phyloP scores from a whole-genome alignment of 2,329 filamentous ascomycete species.

The Cylindrodendrum hubeiense region DNA sequence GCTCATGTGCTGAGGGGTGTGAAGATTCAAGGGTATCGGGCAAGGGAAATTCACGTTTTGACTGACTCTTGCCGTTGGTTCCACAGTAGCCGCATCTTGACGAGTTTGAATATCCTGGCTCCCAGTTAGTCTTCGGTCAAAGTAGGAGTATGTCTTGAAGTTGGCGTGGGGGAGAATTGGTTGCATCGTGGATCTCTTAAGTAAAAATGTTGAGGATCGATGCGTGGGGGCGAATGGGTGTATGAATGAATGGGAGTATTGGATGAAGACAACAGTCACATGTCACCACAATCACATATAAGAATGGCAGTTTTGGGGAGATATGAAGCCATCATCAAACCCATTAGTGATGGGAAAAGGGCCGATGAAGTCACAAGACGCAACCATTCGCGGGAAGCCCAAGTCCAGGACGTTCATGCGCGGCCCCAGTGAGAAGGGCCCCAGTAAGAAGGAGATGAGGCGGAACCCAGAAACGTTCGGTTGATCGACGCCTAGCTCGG shows the following conservation, averaged over 20 bases:
- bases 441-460: conserved; percentile 2
- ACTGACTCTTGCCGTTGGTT: conserved; percentile 61
- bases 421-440: neutral
- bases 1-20: conserved; percentile 20
- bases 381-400: neutral
- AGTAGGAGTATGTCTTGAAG: conserved; percentile 19
- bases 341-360: neutral
- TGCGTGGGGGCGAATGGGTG: conserved; percentile 29
- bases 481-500: neutral
- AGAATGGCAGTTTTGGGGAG: neutral
- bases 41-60: conserved; percentile 55
- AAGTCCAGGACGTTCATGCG: neutral
- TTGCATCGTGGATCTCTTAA: conserved; percentile 18
- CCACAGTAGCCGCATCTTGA: conserved; percentile 67
- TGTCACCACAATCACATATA: neutral
- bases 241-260: neutral
- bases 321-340: conserved; percentile 9
- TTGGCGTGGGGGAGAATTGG: conserved; percentile 40
- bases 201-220: conserved; percentile 24
- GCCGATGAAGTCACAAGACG: conserved; percentile 9
- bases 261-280: conserved; percentile 9
- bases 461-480: conserved; percentile 1
- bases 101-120: conserved; percentile 64
- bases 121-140: conserved; percentile 33
- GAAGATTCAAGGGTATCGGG: conserved; percentile 22